phyloP scores from a whole-genome alignment of 495 filamentous ascomycete genomes.

The Darksidea phi region DNA sequence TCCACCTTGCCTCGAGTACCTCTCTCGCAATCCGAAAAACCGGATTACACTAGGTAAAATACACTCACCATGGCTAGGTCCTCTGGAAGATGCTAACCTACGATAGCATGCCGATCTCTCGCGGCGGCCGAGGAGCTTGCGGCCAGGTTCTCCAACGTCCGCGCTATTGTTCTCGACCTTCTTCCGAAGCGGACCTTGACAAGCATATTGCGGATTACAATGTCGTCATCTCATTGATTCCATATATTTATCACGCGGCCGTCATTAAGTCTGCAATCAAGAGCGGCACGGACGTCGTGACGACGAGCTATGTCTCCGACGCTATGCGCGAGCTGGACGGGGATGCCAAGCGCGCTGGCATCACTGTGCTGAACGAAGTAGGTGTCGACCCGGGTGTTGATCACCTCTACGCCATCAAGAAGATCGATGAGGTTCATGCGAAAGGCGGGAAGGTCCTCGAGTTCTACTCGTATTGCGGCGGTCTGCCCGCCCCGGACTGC shows the following conservation, averaged over 20 bases:
- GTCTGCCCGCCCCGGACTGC: not conserved
- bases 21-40: constrained; percentile 7
- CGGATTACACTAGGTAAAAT: constrained; percentile 3
- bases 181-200: not conserved
- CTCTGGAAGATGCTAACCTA: not conserved
- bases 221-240: constrained; percentile 30
- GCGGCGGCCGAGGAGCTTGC: not conserved
- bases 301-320: constrained; percentile 26
- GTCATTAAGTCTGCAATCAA: constrained; percentile 32
- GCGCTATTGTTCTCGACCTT: constrained; percentile 11
- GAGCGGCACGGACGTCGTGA: constrained; percentile 22
- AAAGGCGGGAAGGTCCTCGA: not conserved
- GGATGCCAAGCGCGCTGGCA: constrained; percentile 20
- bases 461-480: not conserved
- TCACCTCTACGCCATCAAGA: constrained; percentile 17
- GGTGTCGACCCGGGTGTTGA: constrained; percentile 17
- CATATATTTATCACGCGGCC: constrained; percentile 24
- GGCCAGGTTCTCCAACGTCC: not conserved
- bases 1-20: constrained; percentile 10
- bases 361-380: constrained; percentile 30
- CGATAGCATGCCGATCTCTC: not conserved
- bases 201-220: constrained; percentile 11
- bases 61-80: not conserved
- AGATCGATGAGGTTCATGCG: not conserved
- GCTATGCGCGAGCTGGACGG: constrained; percentile 24